phyloP scores from a whole-genome alignment of 257 asterid species.

The Plantago major region DNA sequence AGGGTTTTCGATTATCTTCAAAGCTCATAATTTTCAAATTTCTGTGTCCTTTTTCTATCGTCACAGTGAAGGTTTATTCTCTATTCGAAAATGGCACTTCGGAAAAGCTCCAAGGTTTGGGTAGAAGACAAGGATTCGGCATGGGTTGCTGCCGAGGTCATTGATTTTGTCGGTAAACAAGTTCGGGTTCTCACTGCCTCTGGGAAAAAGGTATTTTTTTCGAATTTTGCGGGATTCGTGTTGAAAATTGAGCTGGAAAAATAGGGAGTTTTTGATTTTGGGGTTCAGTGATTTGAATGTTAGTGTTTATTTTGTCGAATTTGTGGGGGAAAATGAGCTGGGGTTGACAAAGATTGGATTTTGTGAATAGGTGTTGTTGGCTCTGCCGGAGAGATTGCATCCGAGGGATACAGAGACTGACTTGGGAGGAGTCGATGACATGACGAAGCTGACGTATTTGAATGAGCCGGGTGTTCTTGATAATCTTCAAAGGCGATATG shows the following conservation, averaged over 20 bases:
- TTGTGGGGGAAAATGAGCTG: constrained; percentile 2
- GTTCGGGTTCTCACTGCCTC: constrained; percentile 62
- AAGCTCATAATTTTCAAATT: too few relatives aligned
- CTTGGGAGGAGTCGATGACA: constrained; percentile 97
- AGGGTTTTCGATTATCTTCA: too few relatives aligned
- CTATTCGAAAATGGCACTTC: constrained; percentile 47
- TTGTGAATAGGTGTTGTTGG: constrained; percentile 47
- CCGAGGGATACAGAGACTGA: constrained; percentile 85
- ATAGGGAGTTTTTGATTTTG: not conserved
- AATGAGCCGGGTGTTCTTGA: constrained; percentile 97
- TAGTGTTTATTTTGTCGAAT: not conserved
- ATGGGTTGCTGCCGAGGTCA: constrained; percentile 78
- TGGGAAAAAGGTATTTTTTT: constrained; percentile 61
- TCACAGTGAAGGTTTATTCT: too few relatives aligned
- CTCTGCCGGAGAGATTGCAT: constrained; percentile 59
- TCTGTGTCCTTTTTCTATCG: too few relatives aligned
- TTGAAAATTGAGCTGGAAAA: constrained; percentile 5
- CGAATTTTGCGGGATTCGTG: not conserved
- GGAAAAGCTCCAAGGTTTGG: constrained; percentile 86
- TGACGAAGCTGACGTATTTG: constrained; percentile 90
- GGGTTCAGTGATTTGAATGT: not conserved
- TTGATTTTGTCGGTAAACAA: constrained; percentile 62
- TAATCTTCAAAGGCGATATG: constrained; percentile 80
- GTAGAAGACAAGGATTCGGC: constrained; percentile 71
- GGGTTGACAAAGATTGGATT: constrained; percentile 9